A percentile compares a stretch with the other conserved stretches of the same genome.
phyloP scores from a whole-genome alignment of 306 rosid species.

The Pyrus bretschneideri region DNA sequence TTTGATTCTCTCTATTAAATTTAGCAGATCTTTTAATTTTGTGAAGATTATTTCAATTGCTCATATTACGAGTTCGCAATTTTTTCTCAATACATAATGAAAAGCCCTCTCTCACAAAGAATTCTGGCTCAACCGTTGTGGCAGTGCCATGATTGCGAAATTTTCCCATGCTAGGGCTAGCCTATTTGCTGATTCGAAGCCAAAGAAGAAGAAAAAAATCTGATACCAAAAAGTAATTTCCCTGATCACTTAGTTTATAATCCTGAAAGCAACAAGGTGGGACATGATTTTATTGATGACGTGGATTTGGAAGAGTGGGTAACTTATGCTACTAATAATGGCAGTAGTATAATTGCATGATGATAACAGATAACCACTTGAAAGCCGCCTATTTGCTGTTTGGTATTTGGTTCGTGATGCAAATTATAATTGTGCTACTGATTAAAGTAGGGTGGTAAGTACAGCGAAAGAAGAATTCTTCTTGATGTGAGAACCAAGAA shows the following conservation, averaged over 20 bases:
- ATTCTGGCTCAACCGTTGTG: no score
- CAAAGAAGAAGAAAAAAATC: background rate
- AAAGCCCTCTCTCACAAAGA: no score
- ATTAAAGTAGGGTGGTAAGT: background rate
- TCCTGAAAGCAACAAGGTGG: background rate
- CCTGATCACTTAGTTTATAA: background rate
- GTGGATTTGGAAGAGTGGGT: background rate
- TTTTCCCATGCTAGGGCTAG: background rate
- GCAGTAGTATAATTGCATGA: background rate
- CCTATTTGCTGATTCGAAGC: background rate
- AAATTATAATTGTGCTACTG: constrained; percentile 9
- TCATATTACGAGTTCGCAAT: no score
- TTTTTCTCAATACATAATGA: no score
- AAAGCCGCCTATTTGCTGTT: constrained; percentile 16
- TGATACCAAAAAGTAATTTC: background rate
- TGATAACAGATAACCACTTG: background rate
- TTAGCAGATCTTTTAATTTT: no score
- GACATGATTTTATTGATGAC: background rate
- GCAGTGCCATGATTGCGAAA: background rate
- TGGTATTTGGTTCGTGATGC: constrained; percentile 23
- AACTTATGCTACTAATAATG: background rate
- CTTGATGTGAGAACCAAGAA: background rate
- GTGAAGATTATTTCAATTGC: no score
- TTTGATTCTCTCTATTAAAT: no score
- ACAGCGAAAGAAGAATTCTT: background rate